These are phyloP conservation scores for Serendipita sp. DNA, from an alignment of 768 basidiomycete species.

Conservation along the genomic window DNA sequence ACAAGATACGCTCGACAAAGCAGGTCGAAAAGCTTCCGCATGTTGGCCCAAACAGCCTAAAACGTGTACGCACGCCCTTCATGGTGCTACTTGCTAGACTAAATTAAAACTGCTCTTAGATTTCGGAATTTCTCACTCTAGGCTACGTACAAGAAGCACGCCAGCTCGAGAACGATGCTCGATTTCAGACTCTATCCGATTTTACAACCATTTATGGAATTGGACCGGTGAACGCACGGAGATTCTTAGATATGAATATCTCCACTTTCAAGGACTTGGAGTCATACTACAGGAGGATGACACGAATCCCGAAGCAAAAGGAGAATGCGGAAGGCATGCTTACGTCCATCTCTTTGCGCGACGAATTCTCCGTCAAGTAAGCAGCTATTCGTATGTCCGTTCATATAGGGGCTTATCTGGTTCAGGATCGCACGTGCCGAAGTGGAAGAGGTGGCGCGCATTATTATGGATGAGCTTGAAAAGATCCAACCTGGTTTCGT, in stretches of 20 bases:
- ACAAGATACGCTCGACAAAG: constrained; percentile 9
- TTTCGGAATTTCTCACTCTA: constrained; percentile 42
- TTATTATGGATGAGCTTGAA: constrained; percentile 53
- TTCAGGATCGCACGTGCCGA: constrained; percentile 55
- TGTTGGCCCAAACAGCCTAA: constrained; percentile 26
- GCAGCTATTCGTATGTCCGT: constrained; percentile 9
- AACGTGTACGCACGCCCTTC: not conserved
- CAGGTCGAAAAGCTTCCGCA: constrained; percentile 20
- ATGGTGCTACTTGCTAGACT: not conserved
- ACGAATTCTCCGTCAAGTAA: constrained; percentile 38
- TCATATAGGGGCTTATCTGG: not conserved
- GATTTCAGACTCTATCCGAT: constrained; percentile 38
- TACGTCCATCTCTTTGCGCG: constrained; percentile 42
- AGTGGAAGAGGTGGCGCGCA: constrained; percentile 57
- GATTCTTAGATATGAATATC: constrained; percentile 47
- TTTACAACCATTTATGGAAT: constrained; percentile 60
- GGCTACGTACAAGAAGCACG: constrained; percentile 48
- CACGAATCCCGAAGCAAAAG: constrained; percentile 18
- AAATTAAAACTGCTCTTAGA: constrained; percentile 23
- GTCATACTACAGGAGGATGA: constrained; percentile 39
- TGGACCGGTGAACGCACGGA: constrained; percentile 51
- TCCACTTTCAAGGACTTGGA: constrained; percentile 57
- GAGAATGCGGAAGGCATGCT: constrained; percentile 23
- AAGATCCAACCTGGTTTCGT: constrained; percentile 48
- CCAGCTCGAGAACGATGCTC: constrained; percentile 20